These are phyloP conservation scores for Pseudomicrostroma phylloplanum DNA, from an alignment of 1,284 basidiomycete species.

Conservation along the genomic window DNA sequence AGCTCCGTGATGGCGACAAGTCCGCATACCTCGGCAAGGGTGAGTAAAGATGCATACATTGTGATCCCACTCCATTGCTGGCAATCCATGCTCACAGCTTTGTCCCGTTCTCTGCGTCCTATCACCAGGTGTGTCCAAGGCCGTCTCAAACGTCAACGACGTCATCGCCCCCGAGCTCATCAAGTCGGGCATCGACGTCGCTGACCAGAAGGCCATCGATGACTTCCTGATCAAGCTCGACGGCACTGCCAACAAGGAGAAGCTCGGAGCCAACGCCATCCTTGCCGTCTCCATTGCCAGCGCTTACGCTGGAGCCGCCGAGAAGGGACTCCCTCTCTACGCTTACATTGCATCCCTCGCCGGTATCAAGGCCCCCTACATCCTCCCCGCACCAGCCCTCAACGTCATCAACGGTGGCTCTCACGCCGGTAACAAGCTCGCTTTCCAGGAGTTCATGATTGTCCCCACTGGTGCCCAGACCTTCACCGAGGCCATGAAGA, in stretches of 20 bases:
- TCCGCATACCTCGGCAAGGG: constrained; percentile 82
- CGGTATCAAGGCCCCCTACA: constrained; percentile 75
- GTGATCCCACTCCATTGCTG: not conserved
- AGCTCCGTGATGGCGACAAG: constrained; percentile 96
- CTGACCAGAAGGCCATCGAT: constrained; percentile 91
- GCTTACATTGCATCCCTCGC: constrained; percentile 92
- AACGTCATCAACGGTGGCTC: constrained; percentile 99
- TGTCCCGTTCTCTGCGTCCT: not conserved
- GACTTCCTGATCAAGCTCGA: constrained; percentile 98
- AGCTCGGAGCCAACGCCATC: constrained; percentile 98
- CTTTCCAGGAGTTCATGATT: constrained; percentile 84
- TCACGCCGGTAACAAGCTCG: constrained; percentile 99
- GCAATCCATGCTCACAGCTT: not conserved
- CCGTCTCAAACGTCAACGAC: constrained; percentile 90
- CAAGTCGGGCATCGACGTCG: constrained; percentile 77
- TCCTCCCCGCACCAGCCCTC: constrained; percentile 74
- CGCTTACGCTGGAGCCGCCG: constrained; percentile 75
- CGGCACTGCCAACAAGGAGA: constrained; percentile 96
- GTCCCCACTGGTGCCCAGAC: constrained; percentile 91
- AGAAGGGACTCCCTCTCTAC: constrained; percentile 78
- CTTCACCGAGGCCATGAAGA: constrained; percentile 97
- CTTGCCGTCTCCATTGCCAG: constrained; percentile 97
- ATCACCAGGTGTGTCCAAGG: constrained; percentile 77
- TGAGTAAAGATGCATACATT: constrained; percentile 9
- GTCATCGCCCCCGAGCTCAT: constrained; percentile 83